Percentiles rank a stretch among this genome's conserved stretches.
Evolutionary conservation across 495 filamentous ascomycete species (phyloP).

Genomic region (Aspergillus nidulans): DNA sequence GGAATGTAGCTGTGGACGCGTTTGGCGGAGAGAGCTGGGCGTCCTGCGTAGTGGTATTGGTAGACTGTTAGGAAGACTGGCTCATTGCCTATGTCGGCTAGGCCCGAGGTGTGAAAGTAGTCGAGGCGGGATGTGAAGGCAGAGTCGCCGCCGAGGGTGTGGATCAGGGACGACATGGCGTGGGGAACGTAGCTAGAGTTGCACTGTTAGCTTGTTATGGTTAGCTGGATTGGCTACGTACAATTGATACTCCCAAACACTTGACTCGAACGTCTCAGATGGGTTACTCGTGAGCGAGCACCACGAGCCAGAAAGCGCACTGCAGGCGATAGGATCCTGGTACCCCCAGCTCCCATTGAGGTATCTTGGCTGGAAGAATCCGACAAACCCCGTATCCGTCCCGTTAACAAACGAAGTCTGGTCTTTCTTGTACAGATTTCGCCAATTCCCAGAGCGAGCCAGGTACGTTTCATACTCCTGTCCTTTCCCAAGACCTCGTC

Average conservation of each 20-base stretch:
- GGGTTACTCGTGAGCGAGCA: conserved; percentile 60
- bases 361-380: conserved; percentile 64
- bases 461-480: conserved; percentile 57
- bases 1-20: conserved; percentile 43
- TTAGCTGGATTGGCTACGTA: conserved; percentile 11
- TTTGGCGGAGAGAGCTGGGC: conserved; percentile 53
- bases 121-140: conserved; percentile 61
- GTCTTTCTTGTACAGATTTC: conserved; percentile 61
- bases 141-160: conserved; percentile 52
- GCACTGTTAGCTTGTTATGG: too few species aligned
- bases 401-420: conserved; percentile 43
- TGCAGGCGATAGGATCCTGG: conserved; percentile 18
- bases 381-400: conserved; percentile 48
- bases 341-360: conserved; percentile 54
- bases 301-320: not conserved
- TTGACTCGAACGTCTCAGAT: conserved; percentile 59
- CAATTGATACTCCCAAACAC: conserved; percentile 73
- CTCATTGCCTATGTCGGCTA: conserved; percentile 65
- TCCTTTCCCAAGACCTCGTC: conserved; percentile 50
- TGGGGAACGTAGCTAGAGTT: conserved; percentile 64
- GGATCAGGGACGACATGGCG: conserved; percentile 60
- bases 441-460: conserved; percentile 58
- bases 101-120: conserved; percentile 52
- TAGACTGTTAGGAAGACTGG: conserved; percentile 66
- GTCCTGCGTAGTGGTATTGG: conserved; percentile 68